Evolutionary conservation across 495 filamentous ascomycete species (phyloP), one percentile per base, ranked within the genome.

Genomic region (Talaromyces ruber): DNA sequence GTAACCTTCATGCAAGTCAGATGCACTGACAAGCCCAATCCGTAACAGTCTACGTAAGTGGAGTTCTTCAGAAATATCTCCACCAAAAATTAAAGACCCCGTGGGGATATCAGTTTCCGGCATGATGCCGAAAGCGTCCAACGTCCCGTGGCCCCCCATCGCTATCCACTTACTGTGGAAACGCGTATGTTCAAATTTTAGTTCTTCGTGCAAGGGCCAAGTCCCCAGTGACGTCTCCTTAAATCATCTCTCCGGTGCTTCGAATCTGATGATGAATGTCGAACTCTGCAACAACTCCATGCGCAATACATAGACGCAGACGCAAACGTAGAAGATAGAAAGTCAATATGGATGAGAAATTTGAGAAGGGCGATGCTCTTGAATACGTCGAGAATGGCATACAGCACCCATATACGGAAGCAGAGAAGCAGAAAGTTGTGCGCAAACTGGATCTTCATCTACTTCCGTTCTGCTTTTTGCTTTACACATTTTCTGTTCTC

Each of bases 391-490:
- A 28, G 11, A 29, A 24, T 24, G 11, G 51, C 11, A 24, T 29
- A 25, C 14, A 24, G n/a, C 22, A 24, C 3, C 22, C 51, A 26
- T 54, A 25, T 24, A 28, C 22, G 14, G 51, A 54, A 25, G 68
- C 71, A 24, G 73, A 75, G 52, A 66, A 69, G 59, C 59, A 55
- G 6, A 59, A 51, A 55, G 70, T 75, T 24, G 68, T 75, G 29
- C 58, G 70, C 29, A 78, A 78, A 60, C 63, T 78, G 29, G 74
- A 77, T 54, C 65, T 70, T 18, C 71, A 70, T 25, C 58, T 77
- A 4, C 64, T 76, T 55, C 73, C 73, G 11, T 64, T 75, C 12
- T 61, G 69, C 60, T 68, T 76, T 52, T 61, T 74, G 4, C 66
- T 74, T n/a, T 74, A 72, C 60, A 71, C 72, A 21, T 60, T 70